phyloP scores from a whole-genome alignment of 495 filamentous ascomycete genomes.

The Achaetomiella virescens region DNA sequence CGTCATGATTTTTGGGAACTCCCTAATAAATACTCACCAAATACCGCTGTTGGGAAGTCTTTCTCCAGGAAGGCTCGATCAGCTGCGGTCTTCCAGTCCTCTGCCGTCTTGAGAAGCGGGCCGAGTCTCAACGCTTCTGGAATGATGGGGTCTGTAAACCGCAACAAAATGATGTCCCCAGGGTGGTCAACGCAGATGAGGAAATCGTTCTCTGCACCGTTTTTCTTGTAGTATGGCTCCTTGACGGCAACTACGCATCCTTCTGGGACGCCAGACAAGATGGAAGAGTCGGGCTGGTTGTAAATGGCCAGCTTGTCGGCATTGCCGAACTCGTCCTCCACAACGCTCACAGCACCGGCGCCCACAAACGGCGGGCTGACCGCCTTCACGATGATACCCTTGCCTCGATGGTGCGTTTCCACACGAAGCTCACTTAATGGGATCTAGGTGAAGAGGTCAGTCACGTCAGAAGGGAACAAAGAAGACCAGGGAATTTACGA shows the following conservation, averaged over 20 bases:
- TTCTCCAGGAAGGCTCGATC: conserved; percentile 32
- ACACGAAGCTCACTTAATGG: conserved; percentile 33
- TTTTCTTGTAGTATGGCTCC: conserved; percentile 47
- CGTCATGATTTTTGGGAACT: neutral
- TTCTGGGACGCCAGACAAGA: conserved; percentile 27
- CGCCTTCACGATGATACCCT: conserved; percentile 38
- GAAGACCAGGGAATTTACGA: conserved; percentile 10
- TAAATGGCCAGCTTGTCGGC: conserved; percentile 44
- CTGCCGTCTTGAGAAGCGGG: conserved; percentile 24
- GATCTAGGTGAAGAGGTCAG: conserved; percentile 10
- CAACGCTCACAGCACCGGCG: conserved; percentile 39
- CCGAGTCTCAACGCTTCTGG: conserved; percentile 25
- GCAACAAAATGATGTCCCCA: conserved; percentile 35
- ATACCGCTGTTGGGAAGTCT: conserved; percentile 30
- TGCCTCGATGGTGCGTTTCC: conserved; percentile 48
- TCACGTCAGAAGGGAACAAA: neutral
- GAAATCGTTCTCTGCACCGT: conserved; percentile 33
- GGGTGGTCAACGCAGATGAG: conserved; percentile 50
- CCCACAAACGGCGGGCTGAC: conserved; percentile 36
- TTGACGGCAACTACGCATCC: conserved; percentile 42
- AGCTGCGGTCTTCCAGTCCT: conserved; percentile 30
- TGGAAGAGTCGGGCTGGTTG: conserved; percentile 35
- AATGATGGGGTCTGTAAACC: conserved; percentile 22
- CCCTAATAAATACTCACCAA: conserved; percentile 22
- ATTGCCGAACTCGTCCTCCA: conserved; percentile 46